Conservation (phyloP, 1,284 basidiomycete genomes). For the Papiliotrema fonsecae region DNA sequence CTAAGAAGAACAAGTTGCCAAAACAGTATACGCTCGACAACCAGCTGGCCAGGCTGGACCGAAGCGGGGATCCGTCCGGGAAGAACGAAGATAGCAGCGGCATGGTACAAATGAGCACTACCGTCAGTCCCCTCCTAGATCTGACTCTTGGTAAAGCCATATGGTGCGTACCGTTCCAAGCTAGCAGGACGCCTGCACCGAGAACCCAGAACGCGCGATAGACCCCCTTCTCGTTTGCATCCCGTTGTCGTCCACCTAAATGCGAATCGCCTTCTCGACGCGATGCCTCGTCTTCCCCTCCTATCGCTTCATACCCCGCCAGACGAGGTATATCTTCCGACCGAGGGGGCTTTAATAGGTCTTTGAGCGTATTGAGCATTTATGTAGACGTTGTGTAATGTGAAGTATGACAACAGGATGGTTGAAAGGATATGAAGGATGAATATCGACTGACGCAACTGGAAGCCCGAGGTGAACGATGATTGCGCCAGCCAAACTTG, state of each 20-base stretch:
- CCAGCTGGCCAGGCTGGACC: conserved; percentile 37
- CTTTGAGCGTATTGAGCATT: too few relatives aligned
- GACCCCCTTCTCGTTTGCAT: conserved; percentile 15
- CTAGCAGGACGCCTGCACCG: conserved; percentile 44
- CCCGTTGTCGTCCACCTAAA: conserved; percentile 12
- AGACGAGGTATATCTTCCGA: too few relatives aligned
- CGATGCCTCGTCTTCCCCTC: background rate
- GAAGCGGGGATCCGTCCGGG: conserved; percentile 17
- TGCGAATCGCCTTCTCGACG: background rate
- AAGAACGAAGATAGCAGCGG: conserved; percentile 39
- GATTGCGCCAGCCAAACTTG: too few relatives aligned
- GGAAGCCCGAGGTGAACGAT: too few relatives aligned
- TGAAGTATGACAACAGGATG: too few relatives aligned
- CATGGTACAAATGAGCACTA: conserved; percentile 45
- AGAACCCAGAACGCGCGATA: conserved; percentile 44
- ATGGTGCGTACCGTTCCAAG: conserved; percentile 44
- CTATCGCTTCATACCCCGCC: background rate
- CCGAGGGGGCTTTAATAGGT: too few relatives aligned
- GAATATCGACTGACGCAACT: too few relatives aligned
- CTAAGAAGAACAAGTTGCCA: conserved; percentile 45
- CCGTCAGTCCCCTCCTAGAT: background rate
- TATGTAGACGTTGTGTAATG: too few relatives aligned
- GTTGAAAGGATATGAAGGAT: too few relatives aligned
- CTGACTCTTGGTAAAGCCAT: background rate
- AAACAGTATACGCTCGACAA: conserved; percentile 43